Base-by-base conservation (phyloP, 257 asterid genomes). In the Forsythia suspensa region DNA sequence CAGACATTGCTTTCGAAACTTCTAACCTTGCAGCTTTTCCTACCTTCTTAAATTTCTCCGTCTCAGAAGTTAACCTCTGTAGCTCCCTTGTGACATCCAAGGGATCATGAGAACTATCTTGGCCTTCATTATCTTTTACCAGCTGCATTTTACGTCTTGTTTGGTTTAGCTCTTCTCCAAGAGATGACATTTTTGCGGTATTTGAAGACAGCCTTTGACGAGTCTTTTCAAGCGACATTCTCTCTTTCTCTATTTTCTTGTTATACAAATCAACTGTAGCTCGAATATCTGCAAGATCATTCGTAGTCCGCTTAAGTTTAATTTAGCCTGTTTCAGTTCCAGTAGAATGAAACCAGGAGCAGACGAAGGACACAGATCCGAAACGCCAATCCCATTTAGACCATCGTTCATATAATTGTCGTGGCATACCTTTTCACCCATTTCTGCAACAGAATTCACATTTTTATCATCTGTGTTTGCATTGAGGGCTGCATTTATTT, bases 271-370 rank as follows among this genome's bases (percentile, higher is more conserved):
- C 97, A 16, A 93, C 96, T 0, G 90, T 85, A 16, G 97, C 86
- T 77, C 96, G 96, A 48, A 93, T 93, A 13, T 80, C 92, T n/a
- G 90, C 92, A 81, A 93, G 92, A 83, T 91, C 94, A 55, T 74
- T 83, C 0, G 98, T 92, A 5, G 97, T 91, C 80, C 86, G 89
- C 89, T 78, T 48, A 92, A 80, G 86, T 92, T 90, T 61, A 89
- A 59, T 78, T 94, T 94, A 12, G 99, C 99, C 83, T 89, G 96
- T 77, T 91, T 88, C 81, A 96, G 86, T 80, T 92, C 98, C 82
- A 88, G 63, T 39, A 96, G 79, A 71, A 94, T 92, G 76, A 84
- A 82, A 36, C 92, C 91, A 0, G 97, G 95, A 70, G 91, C 89
- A 11, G 92, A 80, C 1, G 94, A 87, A 42, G 93, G 94, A 69